These are phyloP conservation scores for Cytospora piceae DNA, from an alignment of 2,329 filamentous ascomycete species.

Conservation along the genomic window DNA sequence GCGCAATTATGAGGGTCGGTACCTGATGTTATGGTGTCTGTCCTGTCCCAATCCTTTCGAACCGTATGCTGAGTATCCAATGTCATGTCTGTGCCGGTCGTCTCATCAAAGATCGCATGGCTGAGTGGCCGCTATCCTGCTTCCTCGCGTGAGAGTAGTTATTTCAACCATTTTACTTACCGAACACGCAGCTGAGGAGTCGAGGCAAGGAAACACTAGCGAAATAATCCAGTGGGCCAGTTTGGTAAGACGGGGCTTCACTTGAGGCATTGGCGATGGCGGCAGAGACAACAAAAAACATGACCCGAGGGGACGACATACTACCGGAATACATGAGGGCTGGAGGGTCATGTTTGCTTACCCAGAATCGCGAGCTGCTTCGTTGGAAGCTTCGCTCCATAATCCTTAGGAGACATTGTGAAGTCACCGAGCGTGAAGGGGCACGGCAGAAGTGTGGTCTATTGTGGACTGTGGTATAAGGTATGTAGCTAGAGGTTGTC, in stretches of 20 bases:
- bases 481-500: constrained; percentile 22
- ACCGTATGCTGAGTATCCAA: background rate
- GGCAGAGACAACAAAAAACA: constrained; percentile 7
- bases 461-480: constrained; percentile 16
- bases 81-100: background rate
- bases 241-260: constrained; percentile 17
- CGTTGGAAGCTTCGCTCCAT: constrained; percentile 67
- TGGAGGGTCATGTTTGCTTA: constrained; percentile 47
- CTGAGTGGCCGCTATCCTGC: background rate
- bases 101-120: constrained; percentile 3
- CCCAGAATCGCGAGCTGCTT: constrained; percentile 79
- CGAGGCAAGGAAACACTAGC: constrained; percentile 20
- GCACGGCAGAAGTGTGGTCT: constrained; percentile 23
- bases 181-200: constrained; percentile 14
- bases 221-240: background rate
- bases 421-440: constrained; percentile 22
- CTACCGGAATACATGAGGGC: constrained; percentile 19
- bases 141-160: constrained; percentile 3
- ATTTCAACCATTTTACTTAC: constrained; percentile 1
- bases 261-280: constrained; percentile 25
- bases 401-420: constrained; percentile 33
- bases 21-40: constrained; percentile 9
- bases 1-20: constrained; percentile 31
- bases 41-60: background rate
- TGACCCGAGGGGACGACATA: background rate